Evolutionary conservation across 495 filamentous ascomycete genomes (phyloP).

Genomic region (Trichocladium uniseriatum): DNA sequence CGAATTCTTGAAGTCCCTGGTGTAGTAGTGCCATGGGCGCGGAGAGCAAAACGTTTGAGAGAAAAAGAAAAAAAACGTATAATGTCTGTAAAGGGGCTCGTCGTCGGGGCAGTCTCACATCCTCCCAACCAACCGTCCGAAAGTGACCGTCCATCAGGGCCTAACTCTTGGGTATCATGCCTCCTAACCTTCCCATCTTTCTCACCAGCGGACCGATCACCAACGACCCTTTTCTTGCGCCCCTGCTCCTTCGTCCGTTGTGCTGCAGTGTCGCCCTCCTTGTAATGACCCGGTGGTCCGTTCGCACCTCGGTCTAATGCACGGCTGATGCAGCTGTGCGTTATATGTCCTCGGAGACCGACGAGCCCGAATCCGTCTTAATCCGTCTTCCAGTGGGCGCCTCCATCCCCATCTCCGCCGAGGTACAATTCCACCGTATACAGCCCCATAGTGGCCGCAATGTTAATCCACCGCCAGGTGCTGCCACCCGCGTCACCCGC

Average conservation of each 20-base stretch:
- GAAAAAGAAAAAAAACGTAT: not conserved
- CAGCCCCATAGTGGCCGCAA: slow-evolving; percentile 74
- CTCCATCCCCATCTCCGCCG: slow-evolving; percentile 59
- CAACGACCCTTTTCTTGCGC: not conserved
- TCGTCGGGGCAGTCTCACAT: too few species aligned
- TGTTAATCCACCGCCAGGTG: slow-evolving; percentile 86
- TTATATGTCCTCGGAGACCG: too few species aligned
- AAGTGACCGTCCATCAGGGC: not conserved
- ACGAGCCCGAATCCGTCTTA: too few species aligned
- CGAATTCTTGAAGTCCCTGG: not conserved
- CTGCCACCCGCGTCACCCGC: slow-evolving; percentile 72
- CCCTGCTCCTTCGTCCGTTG: not conserved
- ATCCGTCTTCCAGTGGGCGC: slow-evolving; percentile 90
- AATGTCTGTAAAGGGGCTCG: too few species aligned
- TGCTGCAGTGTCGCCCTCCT: not conserved
- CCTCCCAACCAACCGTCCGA: not conserved
- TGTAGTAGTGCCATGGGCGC: not conserved
- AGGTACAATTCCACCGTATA: slow-evolving; percentile 85
- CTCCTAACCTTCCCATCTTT: not conserved
- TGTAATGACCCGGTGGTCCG: not conserved
- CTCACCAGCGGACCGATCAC: not conserved
- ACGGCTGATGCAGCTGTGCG: too few species aligned
- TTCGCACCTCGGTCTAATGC: too few species aligned
- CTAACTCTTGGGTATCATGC: slow-evolving; percentile 10
- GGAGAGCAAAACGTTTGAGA: not conserved